These are phyloP conservation scores for Amanita rimosa DNA, from an alignment of 768 basidiomycete species.

Conservation along the genomic window DNA sequence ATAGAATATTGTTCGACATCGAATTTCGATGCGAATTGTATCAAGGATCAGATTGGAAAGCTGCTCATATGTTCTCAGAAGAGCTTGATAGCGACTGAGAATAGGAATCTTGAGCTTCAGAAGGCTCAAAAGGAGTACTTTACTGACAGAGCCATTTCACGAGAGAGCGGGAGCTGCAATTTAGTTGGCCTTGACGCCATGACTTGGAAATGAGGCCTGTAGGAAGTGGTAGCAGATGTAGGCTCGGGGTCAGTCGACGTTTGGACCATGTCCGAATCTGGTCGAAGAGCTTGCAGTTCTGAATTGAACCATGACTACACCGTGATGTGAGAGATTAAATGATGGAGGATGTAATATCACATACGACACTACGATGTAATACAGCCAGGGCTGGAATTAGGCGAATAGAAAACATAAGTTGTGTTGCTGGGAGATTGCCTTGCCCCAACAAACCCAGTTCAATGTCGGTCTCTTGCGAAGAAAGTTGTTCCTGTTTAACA, in stretches of 20 bases:
- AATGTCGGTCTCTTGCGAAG: slow-evolving; percentile 68
- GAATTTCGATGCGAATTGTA: slow-evolving; percentile 79
- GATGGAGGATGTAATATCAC: slow-evolving; percentile 16
- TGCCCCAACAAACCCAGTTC: slow-evolving; percentile 60
- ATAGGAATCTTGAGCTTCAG: not conserved
- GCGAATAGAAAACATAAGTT: slow-evolving; percentile 61
- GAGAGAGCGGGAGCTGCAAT: slow-evolving; percentile 66
- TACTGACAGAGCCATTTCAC: slow-evolving; percentile 81
- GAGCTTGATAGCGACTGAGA: slow-evolving; percentile 78
- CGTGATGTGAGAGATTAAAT: slow-evolving; percentile 2
- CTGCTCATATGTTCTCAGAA: slow-evolving; percentile 85
- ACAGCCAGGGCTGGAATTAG: slow-evolving; percentile 68
- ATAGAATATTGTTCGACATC: slow-evolving; percentile 76
- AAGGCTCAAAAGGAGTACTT: slow-evolving; percentile 3
- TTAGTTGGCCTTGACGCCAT: slow-evolving; percentile 24
- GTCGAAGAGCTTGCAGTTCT: slow-evolving; percentile 59
- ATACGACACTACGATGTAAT: slow-evolving; percentile 79
- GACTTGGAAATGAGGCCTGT: slow-evolving; percentile 35
- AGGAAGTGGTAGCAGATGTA: slow-evolving; percentile 31
- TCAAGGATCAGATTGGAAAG: slow-evolving; percentile 79
- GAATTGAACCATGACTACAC: slow-evolving; percentile 78
- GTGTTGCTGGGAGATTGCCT: slow-evolving; percentile 39
- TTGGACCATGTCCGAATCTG: slow-evolving; percentile 49
- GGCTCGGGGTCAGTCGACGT: slow-evolving; percentile 42
- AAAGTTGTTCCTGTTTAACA: slow-evolving; percentile 40